These are phyloP conservation scores for Vishniacozyma victoriae DNA, from an alignment of 768 basidiomycete genomes.

Conservation along the genomic window DNA sequence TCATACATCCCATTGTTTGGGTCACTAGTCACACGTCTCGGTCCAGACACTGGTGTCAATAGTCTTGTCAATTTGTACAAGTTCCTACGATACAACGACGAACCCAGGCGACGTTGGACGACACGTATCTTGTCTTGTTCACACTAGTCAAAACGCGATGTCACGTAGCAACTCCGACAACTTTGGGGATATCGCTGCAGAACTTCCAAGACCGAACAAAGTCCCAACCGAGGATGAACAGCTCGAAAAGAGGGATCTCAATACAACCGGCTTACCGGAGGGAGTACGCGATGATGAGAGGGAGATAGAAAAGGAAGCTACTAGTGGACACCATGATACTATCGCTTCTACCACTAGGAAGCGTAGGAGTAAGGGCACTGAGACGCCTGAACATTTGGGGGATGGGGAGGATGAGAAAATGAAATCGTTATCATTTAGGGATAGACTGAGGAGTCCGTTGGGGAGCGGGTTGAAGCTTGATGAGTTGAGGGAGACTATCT, in stretches of 20 bases:
- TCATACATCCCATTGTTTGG: too few species aligned
- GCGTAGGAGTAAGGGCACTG: neutral
- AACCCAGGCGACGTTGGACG: too few species aligned
- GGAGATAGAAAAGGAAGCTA: neutral
- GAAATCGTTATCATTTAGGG: conserved; percentile 22
- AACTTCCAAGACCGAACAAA: neutral
- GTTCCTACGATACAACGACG: too few species aligned
- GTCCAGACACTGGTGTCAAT: too few species aligned
- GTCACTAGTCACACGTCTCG: too few species aligned
- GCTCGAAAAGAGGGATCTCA: neutral
- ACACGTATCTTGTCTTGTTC: too few species aligned
- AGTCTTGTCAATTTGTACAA: too few species aligned
- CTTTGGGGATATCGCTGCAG: neutral
- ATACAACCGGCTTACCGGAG: neutral
- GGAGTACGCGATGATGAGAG: neutral
- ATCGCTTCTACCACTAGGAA: neutral
- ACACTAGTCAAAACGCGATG: too few species aligned
- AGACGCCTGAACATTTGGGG: neutral
- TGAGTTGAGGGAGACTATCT: conserved; percentile 28
- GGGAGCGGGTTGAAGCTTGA: conserved; percentile 25
- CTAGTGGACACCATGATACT: neutral
- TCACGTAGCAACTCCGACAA: too few species aligned
- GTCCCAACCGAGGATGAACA: neutral
- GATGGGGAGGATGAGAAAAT: conserved; percentile 12
- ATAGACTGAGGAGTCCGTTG: conserved; percentile 28